Evolutionary conservation across 345 rosid species (phyloP), one percentile per base, ranked within the genome.

Genomic region (Carallia pectinifolia): DNA sequence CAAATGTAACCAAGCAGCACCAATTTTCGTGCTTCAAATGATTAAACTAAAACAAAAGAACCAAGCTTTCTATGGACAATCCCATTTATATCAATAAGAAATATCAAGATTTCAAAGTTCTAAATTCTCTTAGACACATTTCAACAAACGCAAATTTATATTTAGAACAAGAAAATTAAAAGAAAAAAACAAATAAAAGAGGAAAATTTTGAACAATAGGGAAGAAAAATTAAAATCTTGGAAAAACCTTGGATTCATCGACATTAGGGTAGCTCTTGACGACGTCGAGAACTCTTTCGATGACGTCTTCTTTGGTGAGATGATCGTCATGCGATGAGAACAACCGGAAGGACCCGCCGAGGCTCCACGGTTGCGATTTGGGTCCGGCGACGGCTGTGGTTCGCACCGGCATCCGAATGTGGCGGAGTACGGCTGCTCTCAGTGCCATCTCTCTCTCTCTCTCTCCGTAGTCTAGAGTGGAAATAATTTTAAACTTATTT

Each of bases 241-340:
- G 78, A 71, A 52, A 44, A 2, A 95, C 97, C 97, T 79, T 72
- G 48, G 92, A 69, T 40, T 92, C 97, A 83, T 95, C 96, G 86
- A 90, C 89, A 85, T 95, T 95, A 37, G 98, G 99, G 84, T 86
- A 92, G 82, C 92, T 76, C 85, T 86, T 92, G 80, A 95, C 91
- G 9, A 95, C 90, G 73, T 87, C 84, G 48, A 95, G 88, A 64
- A 92, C 98, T 81, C 99, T 85, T 4, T 88, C 92, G 67, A 81
- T 72, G 69, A 95, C 96, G 59, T 83, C 90, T 44, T 88, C 82
- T 75, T 80, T 95, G 65, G 81, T 81, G n/a, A 89, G 83, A 71
- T 87, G 97, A 64, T 90, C 97, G 72, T 92, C 96, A 82, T 89
- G 94, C 8, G 96, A 89, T 16, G 99, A 95, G 80, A 95, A 79